Percentiles rank a stretch among this genome's conserved stretches.
Conservation (phyloP, 768 basidiomycete genomes). For the Suillus alpinus region DNA sequence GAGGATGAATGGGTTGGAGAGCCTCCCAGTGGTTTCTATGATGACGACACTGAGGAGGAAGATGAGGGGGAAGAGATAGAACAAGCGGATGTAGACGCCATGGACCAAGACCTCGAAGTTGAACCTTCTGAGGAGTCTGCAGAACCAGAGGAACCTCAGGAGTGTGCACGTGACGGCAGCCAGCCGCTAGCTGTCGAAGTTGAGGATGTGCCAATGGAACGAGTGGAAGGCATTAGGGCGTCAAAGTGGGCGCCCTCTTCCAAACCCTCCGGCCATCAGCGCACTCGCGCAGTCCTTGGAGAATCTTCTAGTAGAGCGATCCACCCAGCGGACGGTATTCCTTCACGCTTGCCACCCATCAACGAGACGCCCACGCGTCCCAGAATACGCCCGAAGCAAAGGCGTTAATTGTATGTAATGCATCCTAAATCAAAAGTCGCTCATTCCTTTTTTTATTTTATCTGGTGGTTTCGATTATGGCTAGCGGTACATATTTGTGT, state of each 20-base stretch:
- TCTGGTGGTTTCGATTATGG: neutral
- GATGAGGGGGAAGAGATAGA: constrained; percentile 43
- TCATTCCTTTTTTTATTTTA: constrained; percentile 3
- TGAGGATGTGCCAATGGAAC: constrained; percentile 33
- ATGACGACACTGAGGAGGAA: constrained; percentile 56
- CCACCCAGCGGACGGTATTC: constrained; percentile 29
- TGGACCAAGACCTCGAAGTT: constrained; percentile 61
- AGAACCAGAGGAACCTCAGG: constrained; percentile 26
- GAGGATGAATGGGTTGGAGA: constrained; percentile 80
- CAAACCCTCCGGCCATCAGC: constrained; percentile 14
- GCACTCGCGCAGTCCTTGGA: constrained; percentile 16
- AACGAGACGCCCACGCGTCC: constrained; percentile 66
- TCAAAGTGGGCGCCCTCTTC: constrained; percentile 30
- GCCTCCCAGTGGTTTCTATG: constrained; percentile 71
- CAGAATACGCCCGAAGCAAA: constrained; percentile 42
- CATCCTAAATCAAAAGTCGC: neutral
- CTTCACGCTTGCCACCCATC: constrained; percentile 33
- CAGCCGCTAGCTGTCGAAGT: constrained; percentile 24
- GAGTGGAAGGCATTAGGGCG: constrained; percentile 23
- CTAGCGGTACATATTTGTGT: neutral
- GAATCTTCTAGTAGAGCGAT: constrained; percentile 24
- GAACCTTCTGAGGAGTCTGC: constrained; percentile 32
- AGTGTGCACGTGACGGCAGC: constrained; percentile 26
- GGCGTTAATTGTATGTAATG: constrained; percentile 24
- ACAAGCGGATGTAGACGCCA: constrained; percentile 62